phyloP scores from a whole-genome alignment of 2,329 filamentous ascomycete genomes.

The Microsporum ferrugineum region DNA sequence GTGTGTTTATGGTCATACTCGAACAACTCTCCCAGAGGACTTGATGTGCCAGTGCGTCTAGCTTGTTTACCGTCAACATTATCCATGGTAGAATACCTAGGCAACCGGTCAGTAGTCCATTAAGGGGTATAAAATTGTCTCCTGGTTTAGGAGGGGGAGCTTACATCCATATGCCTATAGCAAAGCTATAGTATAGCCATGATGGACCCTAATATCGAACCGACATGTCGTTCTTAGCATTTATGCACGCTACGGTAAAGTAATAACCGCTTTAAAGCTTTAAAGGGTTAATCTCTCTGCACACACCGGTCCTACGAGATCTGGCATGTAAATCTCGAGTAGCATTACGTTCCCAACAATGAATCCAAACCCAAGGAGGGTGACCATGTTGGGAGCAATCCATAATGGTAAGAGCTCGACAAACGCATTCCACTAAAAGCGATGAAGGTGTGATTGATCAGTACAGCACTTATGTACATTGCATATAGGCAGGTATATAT shows the following conservation, averaged over 20 bases:
- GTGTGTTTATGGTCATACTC: constrained; percentile 44
- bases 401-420: constrained; percentile 87
- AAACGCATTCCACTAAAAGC: constrained; percentile 79
- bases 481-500: not conserved
- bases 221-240: not conserved
- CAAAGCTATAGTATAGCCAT: constrained; percentile 95
- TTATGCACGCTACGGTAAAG: not conserved
- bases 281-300: not conserved
- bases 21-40: constrained; percentile 88
- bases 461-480: constrained; percentile 4
- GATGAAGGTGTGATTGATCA: constrained; percentile 4
- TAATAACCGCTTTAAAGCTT: not conserved
- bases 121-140: not conserved
- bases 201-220: constrained; percentile 53
- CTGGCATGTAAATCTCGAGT: constrained; percentile 71
- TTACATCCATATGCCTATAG: constrained; percentile 87
- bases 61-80: constrained; percentile 98
- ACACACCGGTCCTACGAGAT: constrained; percentile 76
- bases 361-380: constrained; percentile 86
- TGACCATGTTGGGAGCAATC: constrained; percentile 97
- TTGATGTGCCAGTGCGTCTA: constrained; percentile 84
- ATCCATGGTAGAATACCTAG: constrained; percentile 84
- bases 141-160: constrained; percentile 11
- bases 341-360: constrained; percentile 72
- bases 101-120: not conserved